Conservation (phyloP, 2,329 filamentous ascomycete species). For the Talaromyces sp. region DNA sequence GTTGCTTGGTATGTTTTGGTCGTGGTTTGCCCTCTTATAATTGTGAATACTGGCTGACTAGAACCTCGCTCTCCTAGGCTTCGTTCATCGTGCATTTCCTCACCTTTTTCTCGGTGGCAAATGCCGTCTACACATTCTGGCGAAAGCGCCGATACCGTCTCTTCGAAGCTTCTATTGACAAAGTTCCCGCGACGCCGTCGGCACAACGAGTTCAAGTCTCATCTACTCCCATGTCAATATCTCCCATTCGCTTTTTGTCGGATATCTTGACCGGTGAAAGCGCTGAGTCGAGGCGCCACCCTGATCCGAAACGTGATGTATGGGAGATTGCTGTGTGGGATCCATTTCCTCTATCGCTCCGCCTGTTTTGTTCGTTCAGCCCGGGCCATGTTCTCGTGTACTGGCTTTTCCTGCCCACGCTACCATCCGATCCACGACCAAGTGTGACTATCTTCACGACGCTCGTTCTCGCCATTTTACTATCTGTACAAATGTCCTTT, state of each 20-base stretch:
- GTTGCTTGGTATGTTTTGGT: constrained; percentile 54
- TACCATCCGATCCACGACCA: constrained; percentile 69
- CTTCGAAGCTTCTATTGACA: constrained; percentile 81
- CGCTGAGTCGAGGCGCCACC: constrained; percentile 79
- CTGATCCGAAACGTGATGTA: constrained; percentile 70
- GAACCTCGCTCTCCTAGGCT: constrained; percentile 44
- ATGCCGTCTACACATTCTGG: constrained; percentile 76
- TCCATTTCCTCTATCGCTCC: constrained; percentile 75
- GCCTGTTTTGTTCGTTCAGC: constrained; percentile 85
- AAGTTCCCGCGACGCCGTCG: constrained; percentile 71
- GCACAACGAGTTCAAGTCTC: constrained; percentile 85
- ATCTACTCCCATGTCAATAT: constrained; percentile 71
- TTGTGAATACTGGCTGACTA: constrained; percentile 8
- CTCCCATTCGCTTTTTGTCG: constrained; percentile 71
- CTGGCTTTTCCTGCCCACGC: constrained; percentile 77
- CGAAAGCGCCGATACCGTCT: constrained; percentile 83
- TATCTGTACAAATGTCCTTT: constrained; percentile 72
- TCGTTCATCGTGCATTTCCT: constrained; percentile 68
- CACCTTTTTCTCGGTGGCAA: constrained; percentile 61
- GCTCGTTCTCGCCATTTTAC: constrained; percentile 66
- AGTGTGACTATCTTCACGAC: constrained; percentile 83
- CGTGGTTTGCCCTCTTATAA: no score
- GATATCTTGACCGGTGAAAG: constrained; percentile 63
- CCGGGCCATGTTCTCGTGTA: constrained; percentile 91
- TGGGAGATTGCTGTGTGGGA: constrained; percentile 97